Conservation (phyloP, 1,284 basidiomycete species). For the Phenoliferia sp. region DNA sequence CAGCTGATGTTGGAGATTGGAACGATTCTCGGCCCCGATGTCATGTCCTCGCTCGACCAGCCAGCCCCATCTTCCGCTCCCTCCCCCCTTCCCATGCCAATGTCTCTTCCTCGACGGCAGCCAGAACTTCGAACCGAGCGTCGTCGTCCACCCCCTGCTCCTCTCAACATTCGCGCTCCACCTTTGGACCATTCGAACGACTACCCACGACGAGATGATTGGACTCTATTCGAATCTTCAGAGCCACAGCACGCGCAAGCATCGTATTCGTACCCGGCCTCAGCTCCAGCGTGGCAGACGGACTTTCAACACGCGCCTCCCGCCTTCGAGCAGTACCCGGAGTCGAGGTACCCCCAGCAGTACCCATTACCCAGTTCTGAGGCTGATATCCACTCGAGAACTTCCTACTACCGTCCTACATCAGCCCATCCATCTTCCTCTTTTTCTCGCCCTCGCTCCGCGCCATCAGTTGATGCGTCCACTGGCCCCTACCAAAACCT, state of each 20-base stretch:
- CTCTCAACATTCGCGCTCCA: neutral
- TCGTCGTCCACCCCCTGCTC: neutral
- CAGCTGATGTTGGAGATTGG: conserved; percentile 18
- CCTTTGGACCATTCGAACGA: neutral
- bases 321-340: neutral
- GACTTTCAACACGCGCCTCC: conserved; percentile 10
- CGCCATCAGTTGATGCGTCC: too few species aligned
- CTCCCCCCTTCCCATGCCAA: neutral
- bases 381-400: neutral
- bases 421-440: too few species aligned
- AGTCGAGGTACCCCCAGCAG: neutral
- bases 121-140: neutral
- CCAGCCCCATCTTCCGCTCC: neutral
- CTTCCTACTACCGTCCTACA: too few species aligned
- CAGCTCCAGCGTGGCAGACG: conserved; percentile 24
- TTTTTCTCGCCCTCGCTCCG: too few species aligned
- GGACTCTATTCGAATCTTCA: conserved; percentile 19
- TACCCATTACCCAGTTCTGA: neutral
- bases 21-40: conserved; percentile 7
- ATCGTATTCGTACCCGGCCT: conserved; percentile 18
- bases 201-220: too few species aligned
- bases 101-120: neutral
- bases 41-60: neutral
- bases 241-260: neutral
- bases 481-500: too few species aligned